phyloP scores from a whole-genome alignment of 2,329 filamentous ascomycete species.

The Phyllosticta citriasiana region DNA sequence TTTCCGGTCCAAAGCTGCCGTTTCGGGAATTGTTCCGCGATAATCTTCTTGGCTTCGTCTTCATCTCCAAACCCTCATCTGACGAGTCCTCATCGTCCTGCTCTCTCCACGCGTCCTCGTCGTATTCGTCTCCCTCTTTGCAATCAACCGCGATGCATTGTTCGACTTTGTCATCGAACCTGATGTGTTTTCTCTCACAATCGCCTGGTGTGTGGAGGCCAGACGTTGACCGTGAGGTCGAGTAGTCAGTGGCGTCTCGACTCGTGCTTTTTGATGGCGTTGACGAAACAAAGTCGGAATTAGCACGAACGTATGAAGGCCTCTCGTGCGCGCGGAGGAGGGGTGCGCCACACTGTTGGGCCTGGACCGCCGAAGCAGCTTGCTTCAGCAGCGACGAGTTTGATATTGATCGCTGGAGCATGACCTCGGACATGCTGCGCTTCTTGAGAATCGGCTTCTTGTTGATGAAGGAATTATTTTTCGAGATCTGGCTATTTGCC shows the following conservation, averaged over 20 bases:
- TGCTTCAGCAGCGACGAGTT: slow-evolving; percentile 83
- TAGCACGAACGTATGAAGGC: slow-evolving; percentile 48
- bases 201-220: slow-evolving; percentile 54
- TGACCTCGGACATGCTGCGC: slow-evolving; percentile 88
- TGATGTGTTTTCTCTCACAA: slow-evolving; percentile 71
- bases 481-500: slow-evolving; percentile 48
- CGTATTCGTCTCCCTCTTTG: slow-evolving; percentile 68
- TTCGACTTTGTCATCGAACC: slow-evolving; percentile 92
- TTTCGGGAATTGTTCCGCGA: slow-evolving; percentile 46
- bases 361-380: slow-evolving; percentile 75
- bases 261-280: slow-evolving; percentile 54
- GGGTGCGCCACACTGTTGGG: slow-evolving; percentile 42
- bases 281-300: slow-evolving; percentile 60
- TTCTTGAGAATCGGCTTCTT: slow-evolving; percentile 96
- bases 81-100: slow-evolving; percentile 48
- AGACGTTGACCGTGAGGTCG: slow-evolving; percentile 60
- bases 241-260: slow-evolving; percentile 53
- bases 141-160: slow-evolving; percentile 91
- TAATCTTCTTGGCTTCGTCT: slow-evolving; percentile 55
- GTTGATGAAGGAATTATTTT: slow-evolving; percentile 57
- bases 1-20: slow-evolving; percentile 45
- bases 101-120: slow-evolving; percentile 36
- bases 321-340: slow-evolving; percentile 29
- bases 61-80: slow-evolving; percentile 71
- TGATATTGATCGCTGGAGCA: slow-evolving; percentile 81